phyloP scores from a whole-genome alignment of 192 early-diverging fungal genomes.

The Lobosporangium transversale region DNA sequence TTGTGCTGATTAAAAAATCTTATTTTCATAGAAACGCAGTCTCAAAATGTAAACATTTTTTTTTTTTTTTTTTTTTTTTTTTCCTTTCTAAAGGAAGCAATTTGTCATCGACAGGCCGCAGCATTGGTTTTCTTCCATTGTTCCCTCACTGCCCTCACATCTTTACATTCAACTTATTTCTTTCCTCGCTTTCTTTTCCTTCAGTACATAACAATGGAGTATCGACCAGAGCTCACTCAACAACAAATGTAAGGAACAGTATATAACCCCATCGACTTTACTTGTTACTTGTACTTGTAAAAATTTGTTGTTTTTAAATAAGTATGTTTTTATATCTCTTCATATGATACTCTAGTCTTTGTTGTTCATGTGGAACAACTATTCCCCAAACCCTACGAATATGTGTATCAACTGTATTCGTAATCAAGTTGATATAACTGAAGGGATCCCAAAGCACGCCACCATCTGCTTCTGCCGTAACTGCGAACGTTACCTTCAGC shows the following conservation, averaged over 20 bases:
- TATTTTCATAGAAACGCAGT: no score
- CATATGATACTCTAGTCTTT: slow-evolving; percentile 60
- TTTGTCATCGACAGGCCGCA: slow-evolving; percentile 10
- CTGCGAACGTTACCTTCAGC: slow-evolving; percentile 97
- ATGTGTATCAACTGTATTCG: slow-evolving; percentile 99
- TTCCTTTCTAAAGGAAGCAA: background rate
- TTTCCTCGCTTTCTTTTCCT: background rate
- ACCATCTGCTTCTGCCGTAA: slow-evolving; percentile 96
- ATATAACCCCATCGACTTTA: background rate
- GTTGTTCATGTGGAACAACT: slow-evolving; percentile 92
- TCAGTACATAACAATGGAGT: slow-evolving; percentile 54
- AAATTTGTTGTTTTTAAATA: background rate
- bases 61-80: background rate
- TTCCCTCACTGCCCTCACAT: background rate
- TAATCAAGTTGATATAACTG: slow-evolving; percentile 96
- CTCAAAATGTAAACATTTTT: background rate
- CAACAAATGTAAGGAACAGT: slow-evolving; percentile 59
- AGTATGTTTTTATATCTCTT: background rate
- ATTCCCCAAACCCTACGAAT: slow-evolving; percentile 98
- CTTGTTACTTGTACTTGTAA: background rate
- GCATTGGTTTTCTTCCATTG: background rate
- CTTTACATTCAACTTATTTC: background rate
- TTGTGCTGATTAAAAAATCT: no score
- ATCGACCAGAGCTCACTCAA: slow-evolving; percentile 61
- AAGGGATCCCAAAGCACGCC: slow-evolving; percentile 96